phyloP scores from a whole-genome alignment of 129 eudicot genomes.

The Saussurea involucrata region DNA sequence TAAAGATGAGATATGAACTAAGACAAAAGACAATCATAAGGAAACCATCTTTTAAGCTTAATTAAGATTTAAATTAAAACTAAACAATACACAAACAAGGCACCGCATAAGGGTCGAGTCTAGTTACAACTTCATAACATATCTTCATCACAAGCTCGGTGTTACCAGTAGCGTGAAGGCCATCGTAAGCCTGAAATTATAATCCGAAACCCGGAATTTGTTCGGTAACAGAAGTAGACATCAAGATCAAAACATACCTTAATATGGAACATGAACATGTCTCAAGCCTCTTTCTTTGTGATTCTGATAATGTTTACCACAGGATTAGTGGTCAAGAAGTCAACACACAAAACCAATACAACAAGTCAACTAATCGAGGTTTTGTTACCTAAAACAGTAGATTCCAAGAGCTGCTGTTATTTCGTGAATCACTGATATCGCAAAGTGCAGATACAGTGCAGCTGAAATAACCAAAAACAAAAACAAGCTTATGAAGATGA shows the following conservation, averaged over 20 bases:
- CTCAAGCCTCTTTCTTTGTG: constrained; percentile 89
- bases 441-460: constrained; percentile 79
- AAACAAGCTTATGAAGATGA: not conserved
- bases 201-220: not conserved
- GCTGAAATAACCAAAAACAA: constrained; percentile 27
- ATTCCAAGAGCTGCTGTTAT: constrained; percentile 92
- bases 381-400: constrained; percentile 85
- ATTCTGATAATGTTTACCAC: constrained; percentile 44
- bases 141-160: not conserved
- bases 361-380: not conserved
- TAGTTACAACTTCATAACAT: not conserved
- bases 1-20: not conserved
- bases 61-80: not conserved
- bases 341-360: not conserved
- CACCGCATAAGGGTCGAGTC: not conserved
- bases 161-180: not conserved
- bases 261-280: constrained; percentile 4
- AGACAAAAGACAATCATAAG: not conserved
- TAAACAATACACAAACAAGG: not conserved
- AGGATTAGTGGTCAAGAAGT: constrained; percentile 1
- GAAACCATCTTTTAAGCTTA: not conserved
- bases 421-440: constrained; percentile 84
- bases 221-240: constrained; percentile 5
- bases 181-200: constrained; percentile 7
- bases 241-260: constrained; percentile 20